phyloP scores from a whole-genome alignment of 2,329 filamentous ascomycete species.

The Alternaria sp. region DNA sequence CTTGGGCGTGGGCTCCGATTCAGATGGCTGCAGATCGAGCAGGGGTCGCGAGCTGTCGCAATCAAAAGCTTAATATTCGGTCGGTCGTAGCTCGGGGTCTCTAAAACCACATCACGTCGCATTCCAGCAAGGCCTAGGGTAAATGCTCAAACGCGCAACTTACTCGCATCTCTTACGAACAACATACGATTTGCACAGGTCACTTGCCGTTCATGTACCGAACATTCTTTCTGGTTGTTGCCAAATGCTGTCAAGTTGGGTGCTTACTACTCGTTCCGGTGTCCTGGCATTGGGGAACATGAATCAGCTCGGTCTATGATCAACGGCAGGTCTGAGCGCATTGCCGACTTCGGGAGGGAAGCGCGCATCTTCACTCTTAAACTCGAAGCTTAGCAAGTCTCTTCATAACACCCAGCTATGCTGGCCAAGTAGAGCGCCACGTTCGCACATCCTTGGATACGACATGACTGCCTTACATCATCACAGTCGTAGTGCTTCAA shows the following conservation, averaged over 20 bases:
- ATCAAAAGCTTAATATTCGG: not conserved
- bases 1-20: not conserved
- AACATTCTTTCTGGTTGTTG: not conserved
- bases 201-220: rapidly evolving
- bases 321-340: not conserved
- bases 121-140: not conserved
- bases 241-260: not conserved
- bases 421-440: not conserved
- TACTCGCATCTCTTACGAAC: not conserved
- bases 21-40: not conserved
- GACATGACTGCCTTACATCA: not conserved
- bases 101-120: not conserved
- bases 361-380: not conserved
- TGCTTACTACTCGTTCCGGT: not conserved
- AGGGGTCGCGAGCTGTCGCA: not conserved
- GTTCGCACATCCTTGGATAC: not conserved
- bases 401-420: not conserved
- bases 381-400: not conserved
- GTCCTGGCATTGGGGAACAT: not conserved
- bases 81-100: not conserved
- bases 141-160: not conserved
- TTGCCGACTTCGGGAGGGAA: not conserved
- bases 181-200: not conserved
- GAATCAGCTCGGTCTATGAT: not conserved
- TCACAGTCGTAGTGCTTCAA: not conserved